phyloP scores from a whole-genome alignment of 1,139 yeast species.

The Magnusiomyces tetraspermus region DNA sequence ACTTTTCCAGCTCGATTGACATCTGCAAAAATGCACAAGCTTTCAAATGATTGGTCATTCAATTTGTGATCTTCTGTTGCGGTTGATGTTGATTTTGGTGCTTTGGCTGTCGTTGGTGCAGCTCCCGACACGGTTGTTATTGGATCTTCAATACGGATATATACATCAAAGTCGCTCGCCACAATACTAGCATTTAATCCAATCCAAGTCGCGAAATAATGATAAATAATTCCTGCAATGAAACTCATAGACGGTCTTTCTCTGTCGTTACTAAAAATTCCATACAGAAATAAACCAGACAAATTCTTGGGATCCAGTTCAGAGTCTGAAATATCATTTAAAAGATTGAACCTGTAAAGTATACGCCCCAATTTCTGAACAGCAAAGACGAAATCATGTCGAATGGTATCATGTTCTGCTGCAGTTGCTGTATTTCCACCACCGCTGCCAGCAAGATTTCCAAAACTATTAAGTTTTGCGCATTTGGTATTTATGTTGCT shows the following conservation, averaged over 20 bases:
- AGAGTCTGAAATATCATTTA: conserved; percentile 1
- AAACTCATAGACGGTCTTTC: conserved; percentile 3
- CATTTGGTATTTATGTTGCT: neutral
- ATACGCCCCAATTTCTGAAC: conserved; percentile 3
- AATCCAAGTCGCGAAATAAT: conserved; percentile 13
- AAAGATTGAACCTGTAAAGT: neutral
- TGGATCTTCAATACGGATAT: conserved; percentile 10
- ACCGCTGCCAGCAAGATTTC: no score
- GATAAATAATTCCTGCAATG: conserved; percentile 7
- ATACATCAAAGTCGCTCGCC: conserved; percentile 7
- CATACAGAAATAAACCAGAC: conserved; percentile 1
- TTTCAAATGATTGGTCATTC: neutral
- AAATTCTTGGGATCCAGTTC: neutral
- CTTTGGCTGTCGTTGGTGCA: no score
- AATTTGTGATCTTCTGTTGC: neutral
- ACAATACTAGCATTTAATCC: conserved; percentile 9
- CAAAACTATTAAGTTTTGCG: neutral
- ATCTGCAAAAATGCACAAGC: conserved; percentile 9
- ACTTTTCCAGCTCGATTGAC: conserved; percentile 11
- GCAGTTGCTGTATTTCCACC: neutral
- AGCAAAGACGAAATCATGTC: neutral
- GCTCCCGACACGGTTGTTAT: neutral
- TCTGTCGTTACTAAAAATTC: neutral
- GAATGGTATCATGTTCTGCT: neutral
- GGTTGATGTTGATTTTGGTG: no score